Evolutionary conservation across 140 eudicot species (phyloP), one percentile per base, ranked within the genome.

Genomic region (Senecio squalidus): DNA sequence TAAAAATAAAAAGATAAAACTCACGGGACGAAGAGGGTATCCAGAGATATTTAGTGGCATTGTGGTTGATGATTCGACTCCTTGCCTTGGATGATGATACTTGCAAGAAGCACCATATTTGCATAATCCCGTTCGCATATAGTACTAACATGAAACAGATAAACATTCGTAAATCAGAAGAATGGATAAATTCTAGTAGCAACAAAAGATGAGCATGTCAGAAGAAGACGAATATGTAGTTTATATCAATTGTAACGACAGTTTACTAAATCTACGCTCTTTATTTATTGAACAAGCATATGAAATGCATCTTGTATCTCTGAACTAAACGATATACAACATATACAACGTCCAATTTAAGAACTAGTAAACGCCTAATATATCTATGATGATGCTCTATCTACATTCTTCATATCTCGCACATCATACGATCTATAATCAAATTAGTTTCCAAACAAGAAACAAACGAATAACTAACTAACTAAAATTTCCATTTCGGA

Each of bases 51-150:
- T 91, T 2, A 86, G 80, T 23, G 72, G 47, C 70, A 77, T 74
- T 3, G 76, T 67, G 67, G 60, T 74, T 41, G 86, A 66, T 74
- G 92, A 70, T 52, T 82, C 88, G 22, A 66, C 70, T 72, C 88
- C 96, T 3, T 91, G 92, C 75, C 87, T 86, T 53, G 98, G 98
- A 74, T 91, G 98, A 71, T 91, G 82, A 72, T 91, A 91, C 64
- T 86, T 91, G 77, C 98, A 91, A 9, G 98, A 84, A 64, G 78
- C 83, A 26, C 98, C 98, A 70, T 65, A 91, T 56, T 86, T 91
- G 66, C 98, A 91, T 62, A 72, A 74, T 53, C 96, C 92, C n/a
- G 96, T 87, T 80, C 96, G 80, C 98, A 87, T 81, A 64, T 68
- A 91, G 70, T 91, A 84, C 98, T 91, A 68, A 25, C 34, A 64